A percentile compares a stretch with the other conserved stretches of the same genome.
Conservation (phyloP, 2,329 filamentous ascomycete species). For the Elsinoe necatrix region DNA sequence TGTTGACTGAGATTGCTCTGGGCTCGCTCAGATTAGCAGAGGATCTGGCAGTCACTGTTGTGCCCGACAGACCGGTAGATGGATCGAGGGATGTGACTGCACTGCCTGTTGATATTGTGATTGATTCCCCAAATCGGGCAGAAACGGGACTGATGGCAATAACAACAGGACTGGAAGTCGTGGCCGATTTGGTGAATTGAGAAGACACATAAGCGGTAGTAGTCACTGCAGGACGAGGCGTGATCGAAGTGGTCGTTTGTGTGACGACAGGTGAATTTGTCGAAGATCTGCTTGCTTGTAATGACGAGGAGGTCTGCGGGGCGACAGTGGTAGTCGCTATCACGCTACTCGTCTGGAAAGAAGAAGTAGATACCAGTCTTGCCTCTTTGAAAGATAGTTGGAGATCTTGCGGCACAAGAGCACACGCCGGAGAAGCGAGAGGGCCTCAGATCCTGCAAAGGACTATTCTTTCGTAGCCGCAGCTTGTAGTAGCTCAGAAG, state of each 20-base stretch:
- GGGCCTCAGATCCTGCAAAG: background rate
- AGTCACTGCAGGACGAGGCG: background rate
- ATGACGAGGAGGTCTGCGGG: background rate
- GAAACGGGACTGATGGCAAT: too few relatives aligned
- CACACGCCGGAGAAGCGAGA: slow-evolving; percentile 1
- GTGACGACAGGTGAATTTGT: background rate
- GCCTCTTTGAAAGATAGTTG: background rate
- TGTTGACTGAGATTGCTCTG: too few relatives aligned
- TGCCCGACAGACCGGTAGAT: too few relatives aligned
- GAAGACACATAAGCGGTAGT: background rate
- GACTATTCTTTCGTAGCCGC: background rate
- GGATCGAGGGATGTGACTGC: too few relatives aligned
- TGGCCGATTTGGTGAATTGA: background rate
- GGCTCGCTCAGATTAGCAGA: too few relatives aligned
- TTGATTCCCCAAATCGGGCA: too few relatives aligned
- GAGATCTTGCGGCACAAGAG: background rate
- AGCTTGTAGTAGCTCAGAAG: slow-evolving; percentile 2
- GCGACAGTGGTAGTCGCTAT: background rate
- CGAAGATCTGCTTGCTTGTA: background rate
- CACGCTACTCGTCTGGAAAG: background rate
- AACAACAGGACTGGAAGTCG: too few relatives aligned
- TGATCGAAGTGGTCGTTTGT: background rate
- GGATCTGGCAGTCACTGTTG: too few relatives aligned
- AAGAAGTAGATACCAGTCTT: background rate
- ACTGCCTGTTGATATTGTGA: too few relatives aligned